phyloP scores from a whole-genome alignment of 306 rosid genomes.

The Trifolium repens region DNA sequence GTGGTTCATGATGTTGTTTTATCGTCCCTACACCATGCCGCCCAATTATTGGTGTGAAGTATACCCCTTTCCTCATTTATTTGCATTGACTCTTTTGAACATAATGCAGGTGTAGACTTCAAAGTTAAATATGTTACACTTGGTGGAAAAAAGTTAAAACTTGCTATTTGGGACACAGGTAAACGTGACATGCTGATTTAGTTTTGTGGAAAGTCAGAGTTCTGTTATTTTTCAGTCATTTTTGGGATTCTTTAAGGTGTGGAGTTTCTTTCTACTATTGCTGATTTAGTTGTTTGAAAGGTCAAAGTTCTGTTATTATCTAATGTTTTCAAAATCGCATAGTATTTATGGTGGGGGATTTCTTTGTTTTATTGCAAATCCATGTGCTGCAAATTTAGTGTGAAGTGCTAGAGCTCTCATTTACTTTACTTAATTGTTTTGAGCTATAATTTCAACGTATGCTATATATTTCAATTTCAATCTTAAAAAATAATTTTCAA shows the following conservation, averaged over 20 bases:
- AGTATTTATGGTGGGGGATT: neutral
- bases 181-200: constrained; percentile 35
- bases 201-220: neutral
- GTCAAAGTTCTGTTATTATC: neutral
- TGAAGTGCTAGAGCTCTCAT: constrained; percentile 32
- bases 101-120: constrained; percentile 84
- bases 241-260: neutral
- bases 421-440: neutral
- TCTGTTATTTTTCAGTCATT: neutral
- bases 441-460: constrained; percentile 11
- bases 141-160: constrained; percentile 81
- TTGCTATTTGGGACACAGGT: constrained; percentile 98
- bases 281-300: neutral
- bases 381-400: neutral
- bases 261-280: neutral
- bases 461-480: neutral
- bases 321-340: constrained; percentile 14
- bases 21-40: neutral
- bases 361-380: constrained; percentile 17
- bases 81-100: constrained; percentile 27
- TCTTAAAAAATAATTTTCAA: neutral
- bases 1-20: neutral
- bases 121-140: constrained; percentile 62
- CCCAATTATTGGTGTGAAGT: neutral
- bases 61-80: neutral